Evolutionary conservation across 1,284 basidiomycete species (phyloP), one percentile per base, ranked within the genome.

Genomic region (Tylopilus sp.): DNA sequence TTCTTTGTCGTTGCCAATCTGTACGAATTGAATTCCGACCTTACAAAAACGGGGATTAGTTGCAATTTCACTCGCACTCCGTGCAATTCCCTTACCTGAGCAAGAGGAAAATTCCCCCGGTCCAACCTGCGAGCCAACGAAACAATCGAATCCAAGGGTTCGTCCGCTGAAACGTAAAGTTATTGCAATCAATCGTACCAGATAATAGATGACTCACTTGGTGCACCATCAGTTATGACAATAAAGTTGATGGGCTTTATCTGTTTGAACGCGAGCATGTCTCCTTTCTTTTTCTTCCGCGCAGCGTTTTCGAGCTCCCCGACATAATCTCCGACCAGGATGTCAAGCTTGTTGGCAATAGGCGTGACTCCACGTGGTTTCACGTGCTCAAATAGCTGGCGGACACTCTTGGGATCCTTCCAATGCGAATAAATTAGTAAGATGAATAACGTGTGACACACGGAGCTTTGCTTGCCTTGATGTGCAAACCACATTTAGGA

Each of bases 21-120:
- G 84, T 11, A 86, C 76, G 53, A 86, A 85, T 54, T 84, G 83
- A 29, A 86, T 79, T 3, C 81, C 78, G 24, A 81, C 67, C 74
- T 83, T 1, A 33, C 11, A 20, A 36, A 20, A 5, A 25, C 6
- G 2, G n/a, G n/a, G 2, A 17, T 70, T 28, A 57, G 52, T 35
- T 7, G 2, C 26, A 24, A 17, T 7, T 19, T 31, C 26, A 7
- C 37, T 22, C 7, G 24, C 9, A 20, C 13, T 19, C 10, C 17
- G 11, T 1, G 17, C 7, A 15, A 36, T 26, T 28, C 20, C 14
- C 60, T 61, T 14, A 82, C 80, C 70, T 85, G 84, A 13, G 74
- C 70, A n/a, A 84, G 66, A 0, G 83, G 79, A 56, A 76, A 79
- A 43, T 78, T 69, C 0, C 72, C 70, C 11, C 58, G 59, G 55